phyloP scores from a whole-genome alignment of 2,329 filamentous ascomycete genomes.

The Verticillium tricorpus region DNA sequence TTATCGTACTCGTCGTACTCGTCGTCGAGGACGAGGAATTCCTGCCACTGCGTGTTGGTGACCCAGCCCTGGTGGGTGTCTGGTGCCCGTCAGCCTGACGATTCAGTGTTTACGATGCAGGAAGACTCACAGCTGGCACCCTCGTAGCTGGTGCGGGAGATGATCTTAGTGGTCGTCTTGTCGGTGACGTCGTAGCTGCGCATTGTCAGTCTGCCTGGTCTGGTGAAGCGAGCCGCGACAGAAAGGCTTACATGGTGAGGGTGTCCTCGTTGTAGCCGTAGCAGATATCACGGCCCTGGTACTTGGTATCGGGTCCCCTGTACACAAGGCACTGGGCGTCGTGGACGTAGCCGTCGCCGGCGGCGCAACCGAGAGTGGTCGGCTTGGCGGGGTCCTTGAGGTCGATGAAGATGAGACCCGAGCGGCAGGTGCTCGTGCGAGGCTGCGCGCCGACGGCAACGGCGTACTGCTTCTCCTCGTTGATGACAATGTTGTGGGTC shows the following conservation, averaged over 20 bases:
- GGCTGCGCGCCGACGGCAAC: slow-evolving; percentile 38
- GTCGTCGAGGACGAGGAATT: slow-evolving; percentile 43
- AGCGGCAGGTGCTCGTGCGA: slow-evolving; percentile 30
- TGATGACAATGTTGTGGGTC: slow-evolving; percentile 48
- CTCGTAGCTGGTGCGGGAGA: slow-evolving; percentile 49
- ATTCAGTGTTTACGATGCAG: neutral
- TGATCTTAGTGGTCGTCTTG: slow-evolving; percentile 36
- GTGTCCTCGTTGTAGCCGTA: slow-evolving; percentile 48
- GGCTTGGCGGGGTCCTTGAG: slow-evolving; percentile 46
- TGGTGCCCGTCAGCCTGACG: slow-evolving; percentile 9
- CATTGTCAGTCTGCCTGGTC: slow-evolving; percentile 15
- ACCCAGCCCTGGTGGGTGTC: slow-evolving; percentile 56
- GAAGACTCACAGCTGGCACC: slow-evolving; percentile 27
- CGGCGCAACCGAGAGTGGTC: slow-evolving; percentile 43
- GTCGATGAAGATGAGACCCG: slow-evolving; percentile 52
- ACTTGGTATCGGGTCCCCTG: slow-evolving; percentile 40
- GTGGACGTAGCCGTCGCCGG: slow-evolving; percentile 46
- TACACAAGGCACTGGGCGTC: slow-evolving; percentile 50
- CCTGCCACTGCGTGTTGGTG: slow-evolving; percentile 33
- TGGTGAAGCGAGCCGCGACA: slow-evolving; percentile 22
- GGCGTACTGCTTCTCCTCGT: slow-evolving; percentile 40
- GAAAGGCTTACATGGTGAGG: slow-evolving; percentile 20
- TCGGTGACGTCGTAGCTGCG: slow-evolving; percentile 39
- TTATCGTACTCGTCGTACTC: slow-evolving; percentile 45
- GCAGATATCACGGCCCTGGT: slow-evolving; percentile 43